These are phyloP conservation scores for Strigomonas culicis DNA, from an alignment of 208 protist genomes.

Conservation along the genomic window DNA sequence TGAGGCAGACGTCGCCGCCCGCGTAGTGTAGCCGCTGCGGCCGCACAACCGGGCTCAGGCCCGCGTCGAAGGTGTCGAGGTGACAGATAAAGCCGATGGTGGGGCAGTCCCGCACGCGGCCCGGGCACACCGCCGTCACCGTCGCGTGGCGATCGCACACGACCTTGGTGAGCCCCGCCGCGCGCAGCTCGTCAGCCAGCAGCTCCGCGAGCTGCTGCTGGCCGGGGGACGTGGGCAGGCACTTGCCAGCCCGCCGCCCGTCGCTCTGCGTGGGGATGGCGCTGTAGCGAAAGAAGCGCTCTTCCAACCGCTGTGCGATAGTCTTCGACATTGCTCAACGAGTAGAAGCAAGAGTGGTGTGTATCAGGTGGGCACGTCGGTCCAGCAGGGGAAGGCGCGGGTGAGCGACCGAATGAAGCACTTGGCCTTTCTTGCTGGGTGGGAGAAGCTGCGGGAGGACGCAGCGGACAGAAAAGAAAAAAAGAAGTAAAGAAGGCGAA, in stretches of 20 bases:
- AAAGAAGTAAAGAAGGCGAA: neutral
- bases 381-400: too few species aligned
- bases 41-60: conserved; percentile 62
- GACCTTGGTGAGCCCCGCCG: conserved; percentile 35
- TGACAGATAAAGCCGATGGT: conserved; percentile 84
- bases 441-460: neutral
- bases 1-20: conserved; percentile 75
- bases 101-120: conserved; percentile 47
- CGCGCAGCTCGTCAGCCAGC: conserved; percentile 54
- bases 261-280: conserved; percentile 71
- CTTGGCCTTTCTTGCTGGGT: too few species aligned
- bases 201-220: conserved; percentile 83
- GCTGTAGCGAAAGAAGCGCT: conserved; percentile 81
- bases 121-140: conserved; percentile 72
- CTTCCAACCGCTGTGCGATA: conserved; percentile 52
- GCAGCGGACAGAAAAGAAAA: conserved; percentile 5
- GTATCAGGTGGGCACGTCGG: too few species aligned
- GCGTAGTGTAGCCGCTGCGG: conserved; percentile 67
- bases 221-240: conserved; percentile 65
- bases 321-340: conserved; percentile 10
- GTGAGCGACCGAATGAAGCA: too few species aligned
- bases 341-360: conserved; percentile 2
- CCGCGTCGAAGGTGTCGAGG: conserved; percentile 80
- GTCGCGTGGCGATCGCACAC: conserved; percentile 69
- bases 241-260: conserved; percentile 46